These are phyloP conservation scores for Magnolia kwangsiensis DNA, from an alignment of 164 flowering plant species.

Conservation along the genomic window DNA sequence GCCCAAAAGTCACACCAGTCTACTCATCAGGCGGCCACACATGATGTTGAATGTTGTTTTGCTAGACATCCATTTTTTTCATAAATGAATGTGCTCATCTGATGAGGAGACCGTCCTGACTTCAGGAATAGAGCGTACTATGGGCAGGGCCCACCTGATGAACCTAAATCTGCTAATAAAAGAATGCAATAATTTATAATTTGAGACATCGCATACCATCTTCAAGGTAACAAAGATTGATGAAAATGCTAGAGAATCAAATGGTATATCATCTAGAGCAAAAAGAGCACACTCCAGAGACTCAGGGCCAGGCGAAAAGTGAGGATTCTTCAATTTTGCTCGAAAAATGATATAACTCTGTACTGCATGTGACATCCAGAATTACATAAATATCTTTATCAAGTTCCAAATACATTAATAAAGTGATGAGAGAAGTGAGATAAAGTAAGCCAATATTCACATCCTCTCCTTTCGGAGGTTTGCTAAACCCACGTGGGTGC, in stretches of 20 bases:
- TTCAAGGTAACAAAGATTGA: constrained; percentile 80
- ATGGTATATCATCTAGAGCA: constrained; percentile 79
- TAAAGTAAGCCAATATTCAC: background rate
- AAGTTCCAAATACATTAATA: constrained; percentile 2
- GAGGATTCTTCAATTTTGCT: constrained; percentile 70
- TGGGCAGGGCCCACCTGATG: background rate
- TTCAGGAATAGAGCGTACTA: background rate
- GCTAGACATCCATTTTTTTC: background rate
- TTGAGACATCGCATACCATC: constrained; percentile 46
- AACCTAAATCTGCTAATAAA: background rate
- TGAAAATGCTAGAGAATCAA: constrained; percentile 85
- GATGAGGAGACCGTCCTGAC: background rate
- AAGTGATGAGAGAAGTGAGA: background rate
- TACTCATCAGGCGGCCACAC: background rate
- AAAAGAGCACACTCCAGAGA: constrained; percentile 84
- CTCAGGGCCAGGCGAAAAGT: constrained; percentile 89
- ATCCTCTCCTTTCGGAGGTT: background rate
- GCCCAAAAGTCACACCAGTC: background rate
- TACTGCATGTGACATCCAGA: constrained; percentile 22
- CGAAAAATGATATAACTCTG: constrained; percentile 90
- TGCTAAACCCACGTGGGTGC: background rate
- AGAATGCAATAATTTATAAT: background rate
- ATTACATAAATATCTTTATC: constrained; percentile 6
- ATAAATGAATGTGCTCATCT: background rate
- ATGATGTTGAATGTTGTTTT: background rate